Evolutionary conservation across 2,329 filamentous ascomycete species (phyloP).

Genomic region (Fusarium xyrophilum): DNA sequence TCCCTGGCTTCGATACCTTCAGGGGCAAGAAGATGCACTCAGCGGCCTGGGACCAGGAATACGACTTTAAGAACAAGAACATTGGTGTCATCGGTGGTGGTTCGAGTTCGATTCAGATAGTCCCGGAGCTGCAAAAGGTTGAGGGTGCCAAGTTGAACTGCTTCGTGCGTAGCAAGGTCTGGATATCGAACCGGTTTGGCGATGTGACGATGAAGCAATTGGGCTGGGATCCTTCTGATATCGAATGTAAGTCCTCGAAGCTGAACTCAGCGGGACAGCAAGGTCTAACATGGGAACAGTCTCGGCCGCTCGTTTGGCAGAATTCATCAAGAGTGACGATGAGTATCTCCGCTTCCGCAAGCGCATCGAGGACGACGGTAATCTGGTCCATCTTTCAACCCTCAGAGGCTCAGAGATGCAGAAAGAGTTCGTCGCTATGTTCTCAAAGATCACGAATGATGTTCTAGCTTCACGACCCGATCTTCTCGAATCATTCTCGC

Average conservation of each 20-base stretch:
- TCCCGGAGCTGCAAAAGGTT: not conserved
- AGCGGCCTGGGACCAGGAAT: not conserved
- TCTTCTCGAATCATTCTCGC: not conserved
- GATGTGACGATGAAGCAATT: not conserved
- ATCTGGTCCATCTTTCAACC: not conserved
- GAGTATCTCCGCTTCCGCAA: not conserved
- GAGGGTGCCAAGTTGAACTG: not conserved
- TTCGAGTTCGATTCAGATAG: not conserved
- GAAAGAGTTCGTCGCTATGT: not conserved
- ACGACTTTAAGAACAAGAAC: not conserved
- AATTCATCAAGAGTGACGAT: not conserved
- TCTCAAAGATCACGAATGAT: not conserved
- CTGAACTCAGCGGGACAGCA: rapidly evolving
- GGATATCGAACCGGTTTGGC: constrained; percentile 2
- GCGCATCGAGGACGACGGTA: not conserved
- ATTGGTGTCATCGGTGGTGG: not conserved
- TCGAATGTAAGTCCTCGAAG: rapidly evolving
- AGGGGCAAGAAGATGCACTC: constrained; percentile 3
- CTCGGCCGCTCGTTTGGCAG: not conserved
- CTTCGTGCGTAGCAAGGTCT: not conserved
- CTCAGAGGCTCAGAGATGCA: not conserved
- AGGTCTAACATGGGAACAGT: not conserved
- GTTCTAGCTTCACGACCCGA: not conserved
- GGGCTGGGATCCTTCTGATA: not conserved
- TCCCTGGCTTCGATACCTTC: not conserved